These are phyloP conservation scores for Melanomma pulvis-pyrius DNA, from an alignment of 495 filamentous ascomycete genomes.

Conservation along the genomic window DNA sequence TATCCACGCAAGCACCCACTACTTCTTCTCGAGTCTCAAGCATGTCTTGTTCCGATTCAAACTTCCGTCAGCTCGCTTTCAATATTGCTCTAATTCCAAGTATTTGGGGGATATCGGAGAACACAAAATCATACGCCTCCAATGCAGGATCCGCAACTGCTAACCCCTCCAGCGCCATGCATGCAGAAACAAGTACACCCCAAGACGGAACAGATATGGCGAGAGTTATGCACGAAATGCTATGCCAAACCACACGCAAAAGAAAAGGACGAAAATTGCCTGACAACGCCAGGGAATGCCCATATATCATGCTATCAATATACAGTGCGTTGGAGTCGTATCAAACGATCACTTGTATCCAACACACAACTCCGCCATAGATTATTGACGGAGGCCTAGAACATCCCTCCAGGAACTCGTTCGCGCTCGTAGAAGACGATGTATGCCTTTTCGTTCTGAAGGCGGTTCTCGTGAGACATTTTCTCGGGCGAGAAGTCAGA, in stretches of 20 bases:
- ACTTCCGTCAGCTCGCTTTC: not conserved
- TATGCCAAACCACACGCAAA: not conserved
- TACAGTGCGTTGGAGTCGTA: not conserved
- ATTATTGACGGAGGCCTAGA: not conserved
- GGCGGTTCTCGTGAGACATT: constrained; percentile 49
- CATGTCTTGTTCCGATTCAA: too few species aligned
- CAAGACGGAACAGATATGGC: not conserved
- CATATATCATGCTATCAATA: not conserved
- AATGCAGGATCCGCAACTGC: constrained; percentile 7
- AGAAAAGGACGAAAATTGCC: not conserved
- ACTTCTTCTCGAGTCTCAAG: too few species aligned
- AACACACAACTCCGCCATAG: not conserved
- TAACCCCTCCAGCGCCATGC: constrained; percentile 18
- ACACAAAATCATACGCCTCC: not conserved
- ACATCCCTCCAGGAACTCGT: constrained; percentile 12
- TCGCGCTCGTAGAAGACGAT: constrained; percentile 62
- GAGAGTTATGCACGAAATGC: too few species aligned
- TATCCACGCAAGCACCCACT: not conserved
- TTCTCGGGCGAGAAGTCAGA: constrained; percentile 62
- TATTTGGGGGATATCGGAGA: not conserved
- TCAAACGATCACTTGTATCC: not conserved
- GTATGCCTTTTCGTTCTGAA: constrained; percentile 68
- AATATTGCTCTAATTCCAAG: not conserved
- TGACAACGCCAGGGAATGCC: constrained; percentile 5
- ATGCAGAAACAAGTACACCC: constrained; percentile 5